phyloP scores from a whole-genome alignment of 495 filamentous ascomycete genomes.

The Delitschia confertaspora region DNA sequence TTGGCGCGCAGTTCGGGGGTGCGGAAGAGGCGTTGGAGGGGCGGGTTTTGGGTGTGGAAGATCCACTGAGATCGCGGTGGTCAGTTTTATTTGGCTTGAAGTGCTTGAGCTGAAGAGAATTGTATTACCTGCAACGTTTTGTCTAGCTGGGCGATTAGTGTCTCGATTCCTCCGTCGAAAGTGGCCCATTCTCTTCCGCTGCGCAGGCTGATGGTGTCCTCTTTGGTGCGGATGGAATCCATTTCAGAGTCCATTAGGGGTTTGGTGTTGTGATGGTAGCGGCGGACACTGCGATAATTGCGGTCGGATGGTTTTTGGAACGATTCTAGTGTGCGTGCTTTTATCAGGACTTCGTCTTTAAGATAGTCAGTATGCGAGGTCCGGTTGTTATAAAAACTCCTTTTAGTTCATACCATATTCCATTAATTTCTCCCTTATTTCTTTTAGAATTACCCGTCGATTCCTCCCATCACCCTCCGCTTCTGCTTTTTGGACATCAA shows the following conservation, averaged over 20 bases:
- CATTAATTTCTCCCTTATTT: conserved; percentile 29
- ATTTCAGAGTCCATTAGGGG: conserved; percentile 30
- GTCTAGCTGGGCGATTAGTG: conserved; percentile 24
- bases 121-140: conserved; percentile 25
- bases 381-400: not conserved
- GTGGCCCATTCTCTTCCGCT: conserved; percentile 36
- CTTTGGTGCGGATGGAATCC: conserved; percentile 34
- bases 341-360: conserved; percentile 32
- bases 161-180: conserved; percentile 37
- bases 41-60: too few species aligned
- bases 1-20: conserved; percentile 33
- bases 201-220: conserved; percentile 37
- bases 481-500: conserved; percentile 10
- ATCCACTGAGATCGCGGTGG: not conserved
- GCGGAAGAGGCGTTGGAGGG: conserved; percentile 14
- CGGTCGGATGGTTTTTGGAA: conserved; percentile 32
- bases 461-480: conserved; percentile 13
- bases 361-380: not conserved
- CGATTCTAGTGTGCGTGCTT: conserved; percentile 31
- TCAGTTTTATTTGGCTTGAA: conserved; percentile 1
- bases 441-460: conserved; percentile 27
- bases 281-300: conserved; percentile 36
- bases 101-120: conserved; percentile 11
- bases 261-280: conserved; percentile 31
- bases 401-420: conserved; percentile 35